Percentiles rank a stretch among this genome's conserved stretches.
phyloP scores from a whole-genome alignment of 495 filamentous ascomycete genomes.

The Penicillium canariense region DNA sequence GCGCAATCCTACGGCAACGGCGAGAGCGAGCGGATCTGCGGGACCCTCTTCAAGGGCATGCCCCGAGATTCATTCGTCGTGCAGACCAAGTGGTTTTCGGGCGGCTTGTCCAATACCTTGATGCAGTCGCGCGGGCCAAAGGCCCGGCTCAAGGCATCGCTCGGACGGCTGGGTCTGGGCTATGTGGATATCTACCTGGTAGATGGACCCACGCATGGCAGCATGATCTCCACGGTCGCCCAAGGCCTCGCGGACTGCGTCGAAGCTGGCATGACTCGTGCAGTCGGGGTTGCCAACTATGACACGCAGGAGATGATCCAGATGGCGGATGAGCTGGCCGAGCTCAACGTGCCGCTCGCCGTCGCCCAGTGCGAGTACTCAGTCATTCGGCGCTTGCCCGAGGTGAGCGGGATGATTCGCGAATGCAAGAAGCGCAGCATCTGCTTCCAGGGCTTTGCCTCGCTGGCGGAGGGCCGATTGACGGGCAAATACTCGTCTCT shows the following conservation, averaged over 20 bases:
- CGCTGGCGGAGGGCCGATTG: constrained; percentile 22
- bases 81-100: constrained; percentile 27
- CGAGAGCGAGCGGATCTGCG: constrained; percentile 38
- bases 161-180: constrained; percentile 65
- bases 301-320: constrained; percentile 37
- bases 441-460: constrained; percentile 29
- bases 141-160: constrained; percentile 23
- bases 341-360: constrained; percentile 17
- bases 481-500: constrained; percentile 25
- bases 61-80: constrained; percentile 30
- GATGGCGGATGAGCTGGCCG: constrained; percentile 29
- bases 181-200: constrained; percentile 83
- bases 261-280: constrained; percentile 31
- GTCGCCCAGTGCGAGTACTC: constrained; percentile 31
- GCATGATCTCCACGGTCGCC: constrained; percentile 21
- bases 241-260: constrained; percentile 40
- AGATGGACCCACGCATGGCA: constrained; percentile 52
- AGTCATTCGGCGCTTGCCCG: constrained; percentile 23
- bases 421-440: constrained; percentile 24
- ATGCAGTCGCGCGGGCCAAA: constrained; percentile 20
- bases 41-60: constrained; percentile 32
- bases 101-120: constrained; percentile 14
- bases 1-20: constrained; percentile 41
- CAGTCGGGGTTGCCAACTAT: constrained; percentile 45
- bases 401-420: constrained; percentile 24